Conservation (phyloP, 164 flowering plant species). For the Liriodendron chinense region DNA sequence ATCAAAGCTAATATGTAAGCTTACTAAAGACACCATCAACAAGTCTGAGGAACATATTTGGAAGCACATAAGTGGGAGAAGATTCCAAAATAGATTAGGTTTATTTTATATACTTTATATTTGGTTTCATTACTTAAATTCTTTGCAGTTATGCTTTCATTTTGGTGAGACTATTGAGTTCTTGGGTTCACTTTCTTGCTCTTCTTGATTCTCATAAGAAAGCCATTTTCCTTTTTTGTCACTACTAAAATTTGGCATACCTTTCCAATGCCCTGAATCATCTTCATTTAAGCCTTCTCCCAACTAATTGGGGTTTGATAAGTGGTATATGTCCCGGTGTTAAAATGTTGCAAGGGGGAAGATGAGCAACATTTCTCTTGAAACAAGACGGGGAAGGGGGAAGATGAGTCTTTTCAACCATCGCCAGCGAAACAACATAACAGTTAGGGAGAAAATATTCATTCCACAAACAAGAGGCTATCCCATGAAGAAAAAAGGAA, state of each 20-base stretch:
- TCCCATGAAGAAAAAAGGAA: too few species aligned
- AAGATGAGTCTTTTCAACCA: too few species aligned
- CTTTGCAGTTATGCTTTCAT: background rate
- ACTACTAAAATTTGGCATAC: too few species aligned
- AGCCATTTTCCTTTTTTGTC: background rate
- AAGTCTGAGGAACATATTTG: conserved; percentile 93
- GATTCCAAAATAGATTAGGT: conserved; percentile 85
- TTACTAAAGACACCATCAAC: conserved; percentile 80
- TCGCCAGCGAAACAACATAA: too few species aligned
- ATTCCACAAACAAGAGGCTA: too few species aligned
- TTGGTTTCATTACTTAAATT: background rate
- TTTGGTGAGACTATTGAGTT: background rate
- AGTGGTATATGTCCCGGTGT: too few species aligned
- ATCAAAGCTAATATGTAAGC: conserved; percentile 74
- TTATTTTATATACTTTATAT: conserved; percentile 11
- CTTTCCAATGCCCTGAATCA: background rate
- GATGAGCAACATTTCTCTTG: too few species aligned
- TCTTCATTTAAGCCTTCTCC: background rate
- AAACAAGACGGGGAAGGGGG: too few species aligned
- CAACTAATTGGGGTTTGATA: background rate
- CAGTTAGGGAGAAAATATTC: too few species aligned
- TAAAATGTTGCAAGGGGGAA: too few species aligned
- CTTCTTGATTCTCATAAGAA: background rate
- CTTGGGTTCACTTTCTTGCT: background rate
- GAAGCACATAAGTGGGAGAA: conserved; percentile 89